Conservation (phyloP, 306 rosid genomes). For the Potentilla sterilis region DNA sequence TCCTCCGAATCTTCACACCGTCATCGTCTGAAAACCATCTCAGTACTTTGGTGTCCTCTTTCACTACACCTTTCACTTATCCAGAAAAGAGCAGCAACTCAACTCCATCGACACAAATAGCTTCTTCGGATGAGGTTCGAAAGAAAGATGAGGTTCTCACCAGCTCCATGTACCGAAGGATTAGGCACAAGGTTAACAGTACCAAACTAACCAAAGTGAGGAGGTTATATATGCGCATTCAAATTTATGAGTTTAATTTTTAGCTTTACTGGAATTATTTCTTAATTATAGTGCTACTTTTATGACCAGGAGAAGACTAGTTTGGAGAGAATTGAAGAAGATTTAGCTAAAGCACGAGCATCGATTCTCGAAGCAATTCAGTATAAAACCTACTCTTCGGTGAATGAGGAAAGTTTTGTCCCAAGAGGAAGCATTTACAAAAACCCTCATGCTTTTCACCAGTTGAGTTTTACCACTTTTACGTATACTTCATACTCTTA, state of each 20-base stretch:
- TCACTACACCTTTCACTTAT: not conserved
- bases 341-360: constrained; percentile 41
- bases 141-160: constrained; percentile 4
- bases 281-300: not conserved
- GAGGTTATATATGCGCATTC: not conserved
- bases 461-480: constrained; percentile 26
- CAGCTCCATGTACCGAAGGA: constrained; percentile 6
- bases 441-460: constrained; percentile 41
- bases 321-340: constrained; percentile 35
- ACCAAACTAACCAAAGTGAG: constrained; percentile 24
- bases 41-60: constrained; percentile 12
- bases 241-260: no score
- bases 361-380: constrained; percentile 38
- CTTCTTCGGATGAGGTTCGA: not conserved
- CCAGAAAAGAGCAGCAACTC: constrained; percentile 15
- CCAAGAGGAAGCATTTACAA: constrained; percentile 57
- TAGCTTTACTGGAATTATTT: not conserved
- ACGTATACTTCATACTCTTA: no score
- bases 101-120: not conserved
- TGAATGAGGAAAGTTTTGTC: constrained; percentile 29
- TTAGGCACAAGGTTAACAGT: not conserved
- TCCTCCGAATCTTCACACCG: constrained; percentile 5
- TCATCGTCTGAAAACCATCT: constrained; percentile 9
- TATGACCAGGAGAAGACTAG: constrained; percentile 25
- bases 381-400: constrained; percentile 24